Conservation (phyloP, 2,329 filamentous ascomycete species). For the Sporothrix inflata region DNA sequence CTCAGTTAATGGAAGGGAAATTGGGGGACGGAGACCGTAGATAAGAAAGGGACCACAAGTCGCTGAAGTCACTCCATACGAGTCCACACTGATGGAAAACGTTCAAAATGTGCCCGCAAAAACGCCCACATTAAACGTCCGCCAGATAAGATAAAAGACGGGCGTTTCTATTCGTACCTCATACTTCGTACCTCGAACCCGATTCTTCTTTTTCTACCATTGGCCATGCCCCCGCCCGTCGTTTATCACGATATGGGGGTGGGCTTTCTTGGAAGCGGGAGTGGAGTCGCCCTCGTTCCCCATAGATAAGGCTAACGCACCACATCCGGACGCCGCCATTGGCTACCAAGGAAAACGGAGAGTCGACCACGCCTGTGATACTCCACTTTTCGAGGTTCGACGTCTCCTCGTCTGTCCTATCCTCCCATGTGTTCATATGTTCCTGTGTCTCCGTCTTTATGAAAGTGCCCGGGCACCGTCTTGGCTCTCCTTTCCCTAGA, state of each 20-base stretch:
- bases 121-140: not conserved
- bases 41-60: not conserved
- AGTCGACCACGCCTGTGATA: not conserved
- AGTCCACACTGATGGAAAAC: not conserved
- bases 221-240: not conserved
- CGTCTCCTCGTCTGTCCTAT: not conserved
- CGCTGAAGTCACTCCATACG: not conserved
- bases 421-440: not conserved
- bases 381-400: not conserved
- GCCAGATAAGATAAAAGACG: constrained; percentile 6
- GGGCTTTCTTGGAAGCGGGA: not conserved
- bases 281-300: not conserved
- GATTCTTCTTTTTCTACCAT: not conserved
- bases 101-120: not conserved
- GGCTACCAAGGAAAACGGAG: not conserved
- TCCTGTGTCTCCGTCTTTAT: not conserved
- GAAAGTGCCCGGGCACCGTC: not conserved
- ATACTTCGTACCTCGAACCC: not conserved
- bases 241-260: constrained; percentile 7
- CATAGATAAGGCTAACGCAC: constrained; percentile 16
- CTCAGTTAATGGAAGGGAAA: not conserved
- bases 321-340: not conserved
- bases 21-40: not conserved
- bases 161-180: constrained; percentile 13
- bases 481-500: not conserved